Percentiles rank a stretch among this genome's conserved stretches.
These are phyloP conservation scores for Penicillium roqueforti DNA, from an alignment of 495 filamentous ascomycete genomes.

Conservation along the genomic window DNA sequence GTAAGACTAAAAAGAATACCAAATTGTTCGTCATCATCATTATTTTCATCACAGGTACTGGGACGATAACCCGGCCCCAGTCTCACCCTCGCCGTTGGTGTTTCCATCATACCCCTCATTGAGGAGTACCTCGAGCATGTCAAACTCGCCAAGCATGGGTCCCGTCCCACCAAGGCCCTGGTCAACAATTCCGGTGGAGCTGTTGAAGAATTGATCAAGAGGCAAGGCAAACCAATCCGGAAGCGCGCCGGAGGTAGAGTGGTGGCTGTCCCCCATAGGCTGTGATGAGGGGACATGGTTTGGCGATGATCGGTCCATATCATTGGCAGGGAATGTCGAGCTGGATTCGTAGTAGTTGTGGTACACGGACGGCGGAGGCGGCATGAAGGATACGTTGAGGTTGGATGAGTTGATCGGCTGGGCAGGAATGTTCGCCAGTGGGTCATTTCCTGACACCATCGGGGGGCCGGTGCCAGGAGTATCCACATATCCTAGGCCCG, in stretches of 20 bases:
- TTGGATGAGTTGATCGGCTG: constrained; percentile 49
- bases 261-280: constrained; percentile 27
- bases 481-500: constrained; percentile 32
- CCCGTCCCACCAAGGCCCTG: constrained; percentile 47
- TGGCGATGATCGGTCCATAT: constrained; percentile 28
- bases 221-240: constrained; percentile 48
- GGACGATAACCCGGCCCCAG: constrained; percentile 18
- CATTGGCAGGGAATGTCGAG: constrained; percentile 28
- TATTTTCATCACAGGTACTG: constrained; percentile 18
- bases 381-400: constrained; percentile 48
- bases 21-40: not conserved
- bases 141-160: constrained; percentile 46
- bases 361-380: constrained; percentile 45
- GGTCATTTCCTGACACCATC: constrained; percentile 38
- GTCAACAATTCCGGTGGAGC: constrained; percentile 44
- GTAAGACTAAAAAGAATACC: not conserved
- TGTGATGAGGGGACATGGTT: constrained; percentile 31
- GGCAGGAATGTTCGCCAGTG: constrained; percentile 43
- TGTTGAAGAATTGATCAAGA: constrained; percentile 51
- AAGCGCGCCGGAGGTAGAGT: constrained; percentile 28
- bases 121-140: constrained; percentile 46
- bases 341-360: constrained; percentile 47
- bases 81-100: constrained; percentile 23
- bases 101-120: constrained; percentile 45
- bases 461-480: constrained; percentile 24